These are phyloP conservation scores for Diplodia scrobiculata DNA, from an alignment of 2,329 filamentous ascomycete species.

Conservation along the genomic window DNA sequence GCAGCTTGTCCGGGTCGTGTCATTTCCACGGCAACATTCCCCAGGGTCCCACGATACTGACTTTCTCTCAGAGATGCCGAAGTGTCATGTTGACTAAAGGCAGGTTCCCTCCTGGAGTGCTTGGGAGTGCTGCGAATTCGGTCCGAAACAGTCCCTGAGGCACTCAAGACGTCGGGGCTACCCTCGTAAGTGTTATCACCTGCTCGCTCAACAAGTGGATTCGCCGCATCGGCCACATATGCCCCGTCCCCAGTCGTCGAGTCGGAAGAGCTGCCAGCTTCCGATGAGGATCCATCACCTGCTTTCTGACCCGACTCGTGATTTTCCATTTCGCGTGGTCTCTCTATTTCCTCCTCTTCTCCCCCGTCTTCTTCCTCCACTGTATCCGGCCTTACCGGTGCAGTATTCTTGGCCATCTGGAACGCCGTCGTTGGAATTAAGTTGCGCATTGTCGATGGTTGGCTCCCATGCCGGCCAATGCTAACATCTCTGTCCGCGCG, in stretches of 20 bases:
- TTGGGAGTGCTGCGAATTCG: slow-evolving; percentile 1
- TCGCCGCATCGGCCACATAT: slow-evolving; percentile 1
- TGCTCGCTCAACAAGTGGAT: slow-evolving; percentile 4
- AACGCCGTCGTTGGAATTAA: neutral
- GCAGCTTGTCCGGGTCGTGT: slow-evolving; percentile 23
- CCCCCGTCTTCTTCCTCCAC: neutral
- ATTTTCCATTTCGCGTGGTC: neutral
- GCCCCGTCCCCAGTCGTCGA: neutral
- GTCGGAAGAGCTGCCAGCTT: slow-evolving; percentile 15
- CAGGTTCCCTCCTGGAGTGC: neutral
- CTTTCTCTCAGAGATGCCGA: neutral
- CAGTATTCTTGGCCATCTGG: neutral
- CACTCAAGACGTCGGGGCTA: neutral
- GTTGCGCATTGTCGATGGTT: neutral
- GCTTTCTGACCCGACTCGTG: neutral
- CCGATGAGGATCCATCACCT: slow-evolving; percentile 13
- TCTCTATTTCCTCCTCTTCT: neutral
- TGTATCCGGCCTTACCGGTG: neutral
- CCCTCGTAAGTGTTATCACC: slow-evolving; percentile 7
- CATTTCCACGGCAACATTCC: neutral
- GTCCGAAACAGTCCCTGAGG: slow-evolving; percentile 2
- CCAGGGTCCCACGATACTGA: neutral
- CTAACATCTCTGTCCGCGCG: neutral
- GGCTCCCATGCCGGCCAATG: neutral
- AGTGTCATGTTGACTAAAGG: neutral